phyloP scores from a whole-genome alignment of 2,329 filamentous ascomycete genomes.

The Paracorniculantispora psalliotae region DNA sequence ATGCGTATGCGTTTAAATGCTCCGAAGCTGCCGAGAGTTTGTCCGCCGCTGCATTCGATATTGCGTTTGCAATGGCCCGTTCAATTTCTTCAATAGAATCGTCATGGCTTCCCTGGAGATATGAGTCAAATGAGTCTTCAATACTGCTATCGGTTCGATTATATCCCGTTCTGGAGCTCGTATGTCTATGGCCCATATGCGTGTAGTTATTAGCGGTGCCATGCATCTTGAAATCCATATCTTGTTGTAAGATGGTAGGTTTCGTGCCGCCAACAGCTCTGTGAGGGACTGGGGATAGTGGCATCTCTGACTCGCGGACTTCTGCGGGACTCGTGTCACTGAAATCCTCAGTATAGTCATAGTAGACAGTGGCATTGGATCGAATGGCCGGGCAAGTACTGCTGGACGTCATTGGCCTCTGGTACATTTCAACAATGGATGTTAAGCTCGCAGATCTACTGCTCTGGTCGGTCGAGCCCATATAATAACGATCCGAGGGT shows the following conservation, averaged over 20 bases:
- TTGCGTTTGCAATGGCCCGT: slow-evolving; percentile 10
- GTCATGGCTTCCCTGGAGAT: slow-evolving; percentile 12
- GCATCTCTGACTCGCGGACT: slow-evolving; percentile 15
- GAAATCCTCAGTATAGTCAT: slow-evolving; percentile 51
- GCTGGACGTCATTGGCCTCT: slow-evolving; percentile 23
- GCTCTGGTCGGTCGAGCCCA: slow-evolving; percentile 32
- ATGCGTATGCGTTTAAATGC: neutral
- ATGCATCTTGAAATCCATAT: slow-evolving; percentile 13
- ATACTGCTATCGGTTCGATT: neutral
- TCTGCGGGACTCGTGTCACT: slow-evolving; percentile 27
- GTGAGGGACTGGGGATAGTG: slow-evolving; percentile 29
- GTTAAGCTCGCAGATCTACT: slow-evolving; percentile 44
- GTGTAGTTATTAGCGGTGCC: neutral
- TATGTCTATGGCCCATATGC: neutral
- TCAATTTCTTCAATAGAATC: slow-evolving; percentile 13
- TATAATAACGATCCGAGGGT: slow-evolving; percentile 29
- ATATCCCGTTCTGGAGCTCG: neutral
- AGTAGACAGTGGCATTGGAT: slow-evolving; percentile 38
- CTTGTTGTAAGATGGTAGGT: slow-evolving; percentile 24
- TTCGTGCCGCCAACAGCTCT: slow-evolving; percentile 21
- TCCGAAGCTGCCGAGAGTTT: slow-evolving; percentile 8
- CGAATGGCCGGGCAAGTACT: slow-evolving; percentile 25
- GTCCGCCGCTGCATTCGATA: slow-evolving; percentile 9
- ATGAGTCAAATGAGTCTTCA: slow-evolving; percentile 8
- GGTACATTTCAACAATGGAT: slow-evolving; percentile 47